Evolutionary conservation across 352 stramenopile species (phyloP).

Genomic region (Phytophthora litchii): DNA sequence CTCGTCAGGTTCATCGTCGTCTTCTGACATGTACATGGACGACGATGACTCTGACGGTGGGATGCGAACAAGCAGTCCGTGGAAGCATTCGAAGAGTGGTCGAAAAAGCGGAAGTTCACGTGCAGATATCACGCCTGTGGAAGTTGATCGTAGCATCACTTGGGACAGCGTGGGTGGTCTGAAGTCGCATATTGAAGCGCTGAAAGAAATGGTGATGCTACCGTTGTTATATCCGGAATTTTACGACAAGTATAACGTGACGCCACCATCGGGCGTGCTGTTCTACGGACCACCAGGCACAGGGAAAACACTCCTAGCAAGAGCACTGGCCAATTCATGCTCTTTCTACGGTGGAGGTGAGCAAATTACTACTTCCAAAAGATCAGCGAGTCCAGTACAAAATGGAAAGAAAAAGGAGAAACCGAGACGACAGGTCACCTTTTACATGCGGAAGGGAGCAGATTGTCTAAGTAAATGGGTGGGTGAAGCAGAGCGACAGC

Average conservation of each 20-base stretch:
- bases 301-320: slow-evolving; percentile 91
- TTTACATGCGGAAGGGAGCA: slow-evolving; percentile 95
- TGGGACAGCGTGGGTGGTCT: slow-evolving; percentile 90
- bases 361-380: slow-evolving; percentile 5
- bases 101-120: slow-evolving; percentile 50
- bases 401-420: slow-evolving; percentile 25
- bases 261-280: slow-evolving; percentile 83
- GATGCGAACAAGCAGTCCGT: slow-evolving; percentile 58
- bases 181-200: slow-evolving; percentile 82
- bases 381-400: not conserved
- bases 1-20: slow-evolving; percentile 49
- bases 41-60: slow-evolving; percentile 75
- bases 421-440: slow-evolving; percentile 78
- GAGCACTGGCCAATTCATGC: slow-evolving; percentile 90
- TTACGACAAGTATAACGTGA: slow-evolving; percentile 90
- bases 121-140: slow-evolving; percentile 82
- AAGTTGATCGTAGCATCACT: slow-evolving; percentile 83
- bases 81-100: slow-evolving; percentile 29
- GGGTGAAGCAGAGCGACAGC: slow-evolving; percentile 90
- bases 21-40: slow-evolving; percentile 55
- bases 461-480: slow-evolving; percentile 94
- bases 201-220: slow-evolving; percentile 96
- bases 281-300: slow-evolving; percentile 93
- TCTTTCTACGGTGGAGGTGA: slow-evolving; percentile 36
- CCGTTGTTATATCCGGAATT: slow-evolving; percentile 93